Base-by-base conservation (phyloP, 139 green algal species). In the Deuterostichococcus epilithicus region DNA sequence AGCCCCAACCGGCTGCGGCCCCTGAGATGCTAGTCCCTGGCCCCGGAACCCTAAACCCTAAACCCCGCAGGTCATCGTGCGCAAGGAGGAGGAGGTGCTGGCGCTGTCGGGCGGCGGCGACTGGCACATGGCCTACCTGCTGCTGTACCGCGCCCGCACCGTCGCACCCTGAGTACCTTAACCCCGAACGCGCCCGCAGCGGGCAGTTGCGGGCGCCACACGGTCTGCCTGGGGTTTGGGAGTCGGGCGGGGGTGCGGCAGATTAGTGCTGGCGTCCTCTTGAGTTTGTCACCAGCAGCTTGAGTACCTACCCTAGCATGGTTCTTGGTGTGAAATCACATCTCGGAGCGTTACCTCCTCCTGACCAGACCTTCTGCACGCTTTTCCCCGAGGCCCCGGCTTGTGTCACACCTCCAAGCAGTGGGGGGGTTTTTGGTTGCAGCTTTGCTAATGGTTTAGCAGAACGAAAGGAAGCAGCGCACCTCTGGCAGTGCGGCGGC, bases 121-220 rank as follows among this genome's bases (percentile, higher is more conserved):
- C 84, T 98, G 94, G 93, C 95, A 99, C 88, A 99, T 98, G 93
- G 94, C 91, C 0, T 97, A 98, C 84, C 80, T 99, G 73, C 83
- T 97, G 80, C 63, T 98, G 36, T 99, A 96, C 86, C 86, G 84
- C 20, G 92, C 89, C 1, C 74, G 94, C 71, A 84, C 52, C 32
- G 87, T 93, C 10, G 42, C 8, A 70, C 83, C 88, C 8, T 72
- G 66, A 72, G 66, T 69, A 45, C 8, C 23, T 8, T 52, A 8
- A 52, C 42, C 13, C 10, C 42, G 13, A 13, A 8, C 42, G 42
- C 10, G 42, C 10, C 13, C 42, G 42, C 10, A 52, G 10, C 42
- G 13, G 42, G 42, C 8, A 52, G 42, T 52, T 8, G 42, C 42
- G 42, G 42, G 10, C 10, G 10, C 42, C 10, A 8, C 8, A 13